These are phyloP conservation scores for Eucalyptus erythrocorys DNA, from an alignment of 345 rosid genomes.

Conservation along the genomic window DNA sequence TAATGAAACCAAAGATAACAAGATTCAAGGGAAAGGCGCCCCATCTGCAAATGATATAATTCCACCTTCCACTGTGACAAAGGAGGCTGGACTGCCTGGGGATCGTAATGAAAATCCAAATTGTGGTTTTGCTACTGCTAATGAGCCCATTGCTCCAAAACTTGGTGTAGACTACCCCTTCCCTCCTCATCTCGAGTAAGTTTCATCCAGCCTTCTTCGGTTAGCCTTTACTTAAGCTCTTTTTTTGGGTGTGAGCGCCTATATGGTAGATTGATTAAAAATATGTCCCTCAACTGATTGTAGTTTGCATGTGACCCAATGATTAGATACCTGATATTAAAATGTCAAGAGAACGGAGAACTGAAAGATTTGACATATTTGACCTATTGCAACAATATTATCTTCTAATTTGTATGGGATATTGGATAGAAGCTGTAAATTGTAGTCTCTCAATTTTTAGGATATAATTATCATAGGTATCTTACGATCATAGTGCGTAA, in stretches of 20 bases:
- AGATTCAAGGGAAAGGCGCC: slow-evolving; percentile 21
- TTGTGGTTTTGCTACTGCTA: slow-evolving; percentile 14
- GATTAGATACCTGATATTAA: background rate
- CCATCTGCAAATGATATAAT: slow-evolving; percentile 21
- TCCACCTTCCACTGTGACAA: background rate
- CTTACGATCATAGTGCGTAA: background rate
- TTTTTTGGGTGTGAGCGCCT: background rate
- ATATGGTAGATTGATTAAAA: background rate
- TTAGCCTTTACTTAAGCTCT: background rate
- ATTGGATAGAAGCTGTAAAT: background rate
- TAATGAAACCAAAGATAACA: slow-evolving; percentile 31
- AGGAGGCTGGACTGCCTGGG: slow-evolving; percentile 14
- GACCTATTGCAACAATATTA: background rate
- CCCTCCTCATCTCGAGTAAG: slow-evolving; percentile 90
- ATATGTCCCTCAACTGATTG: background rate
- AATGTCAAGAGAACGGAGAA: background rate
- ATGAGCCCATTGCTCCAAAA: slow-evolving; percentile 72
- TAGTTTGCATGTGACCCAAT: background rate
- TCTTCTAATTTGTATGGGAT: background rate
- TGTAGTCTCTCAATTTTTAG: background rate
- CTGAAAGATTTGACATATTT: background rate
- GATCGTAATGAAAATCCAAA: slow-evolving; percentile 16
- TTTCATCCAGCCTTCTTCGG: background rate
- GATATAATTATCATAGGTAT: background rate
- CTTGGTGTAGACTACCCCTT: slow-evolving; percentile 89